A percentile compares a stretch with the other conserved stretches of the same genome.
phyloP scores from a whole-genome alignment of 768 basidiomycete genomes.

The Lentinula boryana region DNA sequence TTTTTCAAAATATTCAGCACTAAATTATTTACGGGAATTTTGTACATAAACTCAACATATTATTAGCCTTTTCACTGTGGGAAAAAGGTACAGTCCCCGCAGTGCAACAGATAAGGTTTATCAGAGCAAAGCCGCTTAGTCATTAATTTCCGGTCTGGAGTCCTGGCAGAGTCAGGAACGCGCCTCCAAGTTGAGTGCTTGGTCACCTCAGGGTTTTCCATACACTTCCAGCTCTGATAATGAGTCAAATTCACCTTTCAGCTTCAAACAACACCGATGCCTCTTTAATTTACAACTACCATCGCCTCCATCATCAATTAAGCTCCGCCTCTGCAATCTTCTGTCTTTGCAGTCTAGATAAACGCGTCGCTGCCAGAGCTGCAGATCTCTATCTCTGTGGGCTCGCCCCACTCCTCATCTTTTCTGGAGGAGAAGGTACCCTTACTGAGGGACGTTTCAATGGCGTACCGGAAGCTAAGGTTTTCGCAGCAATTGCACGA shows the following conservation, averaged over 20 bases:
- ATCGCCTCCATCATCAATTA: constrained; percentile 7
- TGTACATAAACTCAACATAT: too few species aligned
- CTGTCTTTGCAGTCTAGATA: constrained; percentile 12
- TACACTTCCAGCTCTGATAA: too few species aligned
- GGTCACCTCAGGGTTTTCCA: too few species aligned
- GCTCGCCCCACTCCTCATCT: constrained; percentile 9
- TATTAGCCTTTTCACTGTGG: too few species aligned
- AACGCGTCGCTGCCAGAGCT: constrained; percentile 11
- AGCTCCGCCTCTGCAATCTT: constrained; percentile 9
- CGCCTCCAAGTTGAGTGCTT: too few species aligned
- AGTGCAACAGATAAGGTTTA: too few species aligned
- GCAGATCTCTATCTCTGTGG: constrained; percentile 11
- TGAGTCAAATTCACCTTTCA: not conserved
- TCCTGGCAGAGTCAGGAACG: too few species aligned
- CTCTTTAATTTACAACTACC: constrained; percentile 11
- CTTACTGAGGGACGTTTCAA: constrained; percentile 9
- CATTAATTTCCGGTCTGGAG: too few species aligned
- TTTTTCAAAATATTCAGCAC: too few species aligned
- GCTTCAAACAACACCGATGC: constrained; percentile 9
- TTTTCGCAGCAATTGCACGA: constrained; percentile 11
- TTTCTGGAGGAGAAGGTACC: constrained; percentile 8
- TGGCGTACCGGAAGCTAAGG: constrained; percentile 7
- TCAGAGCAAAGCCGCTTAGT: too few species aligned
- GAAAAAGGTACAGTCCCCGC: too few species aligned
- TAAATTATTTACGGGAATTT: too few species aligned